Conservation (phyloP, 2,329 filamentous ascomycete species). For the Aspergillus eucalypticola region DNA sequence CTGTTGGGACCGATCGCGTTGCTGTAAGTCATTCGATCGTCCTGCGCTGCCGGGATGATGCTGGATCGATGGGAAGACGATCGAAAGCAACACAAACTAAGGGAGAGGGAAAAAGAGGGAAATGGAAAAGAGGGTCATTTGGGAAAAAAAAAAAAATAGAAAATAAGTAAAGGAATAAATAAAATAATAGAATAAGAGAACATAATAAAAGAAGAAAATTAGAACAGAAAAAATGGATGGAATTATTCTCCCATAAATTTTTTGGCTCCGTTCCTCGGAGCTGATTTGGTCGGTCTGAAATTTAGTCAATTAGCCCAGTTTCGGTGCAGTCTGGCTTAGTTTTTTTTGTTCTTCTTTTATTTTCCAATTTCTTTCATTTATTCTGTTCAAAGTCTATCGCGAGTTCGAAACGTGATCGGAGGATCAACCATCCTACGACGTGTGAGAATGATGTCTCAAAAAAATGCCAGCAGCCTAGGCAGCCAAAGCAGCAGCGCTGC, state of each 20-base stretch:
- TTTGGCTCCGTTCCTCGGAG: neutral
- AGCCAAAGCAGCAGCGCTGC: neutral
- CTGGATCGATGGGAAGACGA: constrained; percentile 20
- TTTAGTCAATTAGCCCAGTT: neutral
- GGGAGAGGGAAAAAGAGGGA: neutral
- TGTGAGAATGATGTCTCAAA: neutral
- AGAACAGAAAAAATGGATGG: neutral
- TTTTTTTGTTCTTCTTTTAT: neutral
- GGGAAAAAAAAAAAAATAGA: too few relatives aligned
- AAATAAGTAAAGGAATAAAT: too few relatives aligned
- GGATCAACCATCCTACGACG: neutral
- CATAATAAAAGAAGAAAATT: too few relatives aligned
- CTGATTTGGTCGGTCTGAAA: constrained; percentile 4
- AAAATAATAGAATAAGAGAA: too few relatives aligned
- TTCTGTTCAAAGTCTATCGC: neutral
- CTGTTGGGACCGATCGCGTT: constrained; percentile 24
- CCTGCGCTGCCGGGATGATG: constrained; percentile 25
- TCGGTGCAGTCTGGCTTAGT: neutral
- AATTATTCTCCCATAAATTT: neutral
- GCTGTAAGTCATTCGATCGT: constrained; percentile 30
- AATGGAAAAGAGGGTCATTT: too few relatives aligned
- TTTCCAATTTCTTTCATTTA: neutral
- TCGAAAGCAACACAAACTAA: constrained; percentile 7
- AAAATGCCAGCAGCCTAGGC: neutral
- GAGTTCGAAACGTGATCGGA: neutral